Base-by-base conservation (phyloP, 2,329 filamentous ascomycete genomes). In the Trichophyton equinum region DNA sequence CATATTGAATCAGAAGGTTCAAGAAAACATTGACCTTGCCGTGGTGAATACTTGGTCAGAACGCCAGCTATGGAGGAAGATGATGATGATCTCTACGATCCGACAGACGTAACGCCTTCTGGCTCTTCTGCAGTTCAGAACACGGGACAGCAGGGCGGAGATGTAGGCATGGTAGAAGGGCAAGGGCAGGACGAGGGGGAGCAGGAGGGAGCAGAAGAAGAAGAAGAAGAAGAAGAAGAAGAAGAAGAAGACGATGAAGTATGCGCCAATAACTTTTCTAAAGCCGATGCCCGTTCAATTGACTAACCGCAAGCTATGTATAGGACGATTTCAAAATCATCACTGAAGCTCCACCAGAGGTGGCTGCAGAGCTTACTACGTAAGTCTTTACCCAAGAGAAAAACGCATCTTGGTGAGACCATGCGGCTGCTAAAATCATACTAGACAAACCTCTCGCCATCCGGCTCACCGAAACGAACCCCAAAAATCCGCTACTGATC, bases 241-340 rank as follows among this genome's bases (percentile, higher is more conserved):
- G 33, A 38, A 4, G 33, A 38, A 53, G 67, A 70, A 61, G 74
- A 74, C 58, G 73, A 72, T 44, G 71, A 76, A 62, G 74, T 75
- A 53, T 68, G 74, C 59, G 27, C 51, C 4, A 13, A n/a, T 20
- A 13, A 4, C 33, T 11, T 2, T 30, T n/a, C 22, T 15, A 1
- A 18, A 1, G 33, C 18, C 18, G 9, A n/a, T 15, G 11, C 20
- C 22, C 13, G n/a, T 25, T 18, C 33, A 42, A 15, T 27, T 30
- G 18, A 20, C 55, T 57, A 27, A 57, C 20, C 13, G 38, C 27
- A 27, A 20, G 11, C 4, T 13, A 38, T 15, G 62, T 64, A 1
- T 62, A 78, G 76, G 76, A 78, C 64, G 76, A 78, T 47, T 77
- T 78, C 64, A 77, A 78, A 65, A 78, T 78, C 61, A 78, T 78